Evolutionary conservation across 140 eudicot species (phyloP).

Genomic region (Ambrosia hybrid): DNA sequence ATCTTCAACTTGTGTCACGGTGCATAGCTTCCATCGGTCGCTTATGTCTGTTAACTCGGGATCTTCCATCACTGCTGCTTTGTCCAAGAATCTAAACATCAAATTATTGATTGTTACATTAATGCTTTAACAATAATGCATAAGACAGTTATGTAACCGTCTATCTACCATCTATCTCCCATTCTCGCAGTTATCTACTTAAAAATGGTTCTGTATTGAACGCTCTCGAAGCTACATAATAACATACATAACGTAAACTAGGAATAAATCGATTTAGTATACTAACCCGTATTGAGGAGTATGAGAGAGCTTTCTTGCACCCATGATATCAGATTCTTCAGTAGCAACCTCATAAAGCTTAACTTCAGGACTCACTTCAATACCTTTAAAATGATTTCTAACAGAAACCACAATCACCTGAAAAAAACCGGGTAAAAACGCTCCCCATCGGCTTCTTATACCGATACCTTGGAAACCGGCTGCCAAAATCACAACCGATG

Average conservation of each 20-base stretch:
- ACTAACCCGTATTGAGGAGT: constrained; percentile 60
- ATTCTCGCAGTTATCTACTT: no score
- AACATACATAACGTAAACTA: no score
- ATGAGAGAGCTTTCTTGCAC: constrained; percentile 70
- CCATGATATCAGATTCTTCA: constrained; percentile 60
- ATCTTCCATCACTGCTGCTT: constrained; percentile 65
- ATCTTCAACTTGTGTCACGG: constrained; percentile 81
- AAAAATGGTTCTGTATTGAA: no score
- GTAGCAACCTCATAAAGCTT: constrained; percentile 62
- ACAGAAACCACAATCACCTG: constrained; percentile 67
- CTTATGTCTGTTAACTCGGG: constrained; percentile 37
- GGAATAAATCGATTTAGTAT: background rate
- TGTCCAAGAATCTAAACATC: constrained; percentile 51
- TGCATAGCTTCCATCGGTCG: constrained; percentile 71
- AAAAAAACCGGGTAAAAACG: constrained; percentile 67
- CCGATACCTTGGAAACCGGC: constrained; percentile 56
- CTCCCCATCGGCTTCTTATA: constrained; percentile 88
- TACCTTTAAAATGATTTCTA: constrained; percentile 59
- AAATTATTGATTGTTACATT: background rate
- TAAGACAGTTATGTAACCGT: background rate
- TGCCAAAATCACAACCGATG: constrained; percentile 50
- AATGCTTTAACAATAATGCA: background rate
- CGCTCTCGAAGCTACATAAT: no score
- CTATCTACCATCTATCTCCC: no score
- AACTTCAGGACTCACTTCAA: constrained; percentile 30